Base-by-base conservation (phyloP, 176 grass and related monocot species). In the Bothriochloa decipiens region DNA sequence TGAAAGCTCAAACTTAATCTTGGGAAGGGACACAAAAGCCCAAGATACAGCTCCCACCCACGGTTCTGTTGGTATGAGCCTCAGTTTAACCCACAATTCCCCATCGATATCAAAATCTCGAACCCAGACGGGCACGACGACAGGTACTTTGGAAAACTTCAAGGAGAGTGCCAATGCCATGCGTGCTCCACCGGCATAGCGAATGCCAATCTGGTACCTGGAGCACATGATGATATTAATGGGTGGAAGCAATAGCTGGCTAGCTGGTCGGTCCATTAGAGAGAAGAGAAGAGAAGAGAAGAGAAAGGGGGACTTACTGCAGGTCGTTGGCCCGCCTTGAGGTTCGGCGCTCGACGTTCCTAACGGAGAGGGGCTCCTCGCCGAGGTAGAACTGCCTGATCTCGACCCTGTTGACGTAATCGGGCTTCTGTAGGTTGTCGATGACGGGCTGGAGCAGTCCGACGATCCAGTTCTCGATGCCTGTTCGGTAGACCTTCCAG, bases 51-150 rank as follows among this genome's bases (percentile, higher is more conserved):
- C 96, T 82, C 96, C 96, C 52, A 98, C 87, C 93, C 92, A 98
- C 14, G 96, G 96, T 47, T 95, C 96, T 33, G 96, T 88, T 35
- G 96, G 96, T 75, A 98, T 95, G 77, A 98, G 89, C 43, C 93
- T 75, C 12, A 98, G 49, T 36, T 98, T 98, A 82, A 98, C 93
- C 96, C 96, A 98, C 67, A 98, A 50, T 81, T 98, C 96, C 69
- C 96, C 96, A 35, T 98, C 96, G 52, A 98, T 93, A 82, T 98
- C 96, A 58, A 98, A 98, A 91, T 98, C 93, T 65, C 91, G 90
- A 83, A 98, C 91, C 84, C 89, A 91, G 35, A 98, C 96, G 5
- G 96, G 96, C 55, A 98, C 89, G 36, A 89, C 84, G 8, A 98
- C 62, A 5, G 93, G 96, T 11, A 95, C 77, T 36, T 89, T 81